Evolutionary conservation across 768 basidiomycete species (phyloP).

Genomic region (Auricularia sp.): DNA sequence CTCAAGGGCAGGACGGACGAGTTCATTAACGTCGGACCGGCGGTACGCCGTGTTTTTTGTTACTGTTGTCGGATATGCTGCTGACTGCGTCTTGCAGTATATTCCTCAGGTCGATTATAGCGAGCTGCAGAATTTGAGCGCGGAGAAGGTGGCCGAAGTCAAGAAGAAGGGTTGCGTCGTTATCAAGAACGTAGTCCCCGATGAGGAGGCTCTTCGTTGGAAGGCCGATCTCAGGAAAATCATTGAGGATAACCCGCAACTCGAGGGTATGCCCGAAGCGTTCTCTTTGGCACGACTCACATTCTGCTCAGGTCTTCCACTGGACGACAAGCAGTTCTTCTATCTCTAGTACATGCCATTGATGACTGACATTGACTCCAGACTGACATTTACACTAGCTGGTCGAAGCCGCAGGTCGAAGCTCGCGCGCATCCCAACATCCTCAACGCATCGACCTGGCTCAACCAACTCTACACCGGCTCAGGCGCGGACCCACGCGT

Average conservation of each 20-base stretch:
- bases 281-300: background rate
- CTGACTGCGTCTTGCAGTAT: conserved; percentile 20
- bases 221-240: conserved; percentile 46
- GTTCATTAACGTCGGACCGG: conserved; percentile 36
- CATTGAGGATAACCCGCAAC: conserved; percentile 44
- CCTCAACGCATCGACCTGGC: conserved; percentile 43
- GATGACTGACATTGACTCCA: conserved; percentile 3
- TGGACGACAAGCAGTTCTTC: conserved; percentile 60
- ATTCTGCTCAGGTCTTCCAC: conserved; percentile 36
- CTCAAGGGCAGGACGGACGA: conserved; percentile 35
- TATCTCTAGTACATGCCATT: conserved; percentile 47
- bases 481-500: conserved; percentile 4
- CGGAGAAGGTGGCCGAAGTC: conserved; percentile 38
- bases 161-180: conserved; percentile 49
- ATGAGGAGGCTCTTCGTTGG: conserved; percentile 47
- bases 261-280: conserved; percentile 31
- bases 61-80: background rate
- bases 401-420: conserved; percentile 48
- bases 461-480: conserved; percentile 53
- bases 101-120: conserved; percentile 52
- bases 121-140: conserved; percentile 37
- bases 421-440: conserved; percentile 61
- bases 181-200: conserved; percentile 49
- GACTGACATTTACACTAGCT: conserved; percentile 21
- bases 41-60: conserved; percentile 29